Base-by-base conservation (phyloP, 2,329 filamentous ascomycete species). In the Pseudohalonectria lignicola region DNA sequence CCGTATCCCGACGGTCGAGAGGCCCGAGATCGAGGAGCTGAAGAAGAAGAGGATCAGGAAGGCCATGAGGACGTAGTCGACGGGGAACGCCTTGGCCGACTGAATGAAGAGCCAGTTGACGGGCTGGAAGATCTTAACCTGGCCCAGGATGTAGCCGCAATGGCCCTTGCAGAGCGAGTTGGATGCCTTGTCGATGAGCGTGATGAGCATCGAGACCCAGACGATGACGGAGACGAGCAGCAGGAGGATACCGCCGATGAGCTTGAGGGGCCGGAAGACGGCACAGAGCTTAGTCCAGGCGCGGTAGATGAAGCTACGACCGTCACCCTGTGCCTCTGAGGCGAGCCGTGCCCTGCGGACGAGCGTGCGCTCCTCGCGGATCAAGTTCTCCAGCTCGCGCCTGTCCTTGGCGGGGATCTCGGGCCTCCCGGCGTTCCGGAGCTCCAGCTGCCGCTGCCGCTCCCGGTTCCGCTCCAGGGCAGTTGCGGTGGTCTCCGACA, bases 151-250 rank as follows among this genome's bases (percentile, higher is more conserved):
- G 61, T 95, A 98, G 44, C 92, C 92, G 55, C 92, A 98, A 49
- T 77, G 79, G 42, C 79, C 68, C 57, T 92, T 90, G 73, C 92
- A 98, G 45, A 93, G 66, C 4, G 88, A 95, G 64, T 96, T 95
- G 59, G 83, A 88, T 26, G 87, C 86, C 65, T 96, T 96, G 72
- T 98, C 92, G 52, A 96, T 87, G 47, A 79, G 83, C 0, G 90
- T 96, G 54, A 96, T 83, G 48, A 96, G 73, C 86, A 98, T 96
- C 11, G 86, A 94, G 8, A 82, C 73, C 73, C 86, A 94, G 47
- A 93, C 72, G 31, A 94, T 48, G 12, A 94, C 60, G 1, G 85
- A 71, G 17, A 94, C 56, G 2, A 86, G 47, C 23, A 95, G 69
- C 3, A 96, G 64, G 0, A 94, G 48, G 35, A 95, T 66, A 12